phyloP scores from a whole-genome alignment of 1,284 basidiomycete genomes.

The Pseudozyma hubeiensis region DNA sequence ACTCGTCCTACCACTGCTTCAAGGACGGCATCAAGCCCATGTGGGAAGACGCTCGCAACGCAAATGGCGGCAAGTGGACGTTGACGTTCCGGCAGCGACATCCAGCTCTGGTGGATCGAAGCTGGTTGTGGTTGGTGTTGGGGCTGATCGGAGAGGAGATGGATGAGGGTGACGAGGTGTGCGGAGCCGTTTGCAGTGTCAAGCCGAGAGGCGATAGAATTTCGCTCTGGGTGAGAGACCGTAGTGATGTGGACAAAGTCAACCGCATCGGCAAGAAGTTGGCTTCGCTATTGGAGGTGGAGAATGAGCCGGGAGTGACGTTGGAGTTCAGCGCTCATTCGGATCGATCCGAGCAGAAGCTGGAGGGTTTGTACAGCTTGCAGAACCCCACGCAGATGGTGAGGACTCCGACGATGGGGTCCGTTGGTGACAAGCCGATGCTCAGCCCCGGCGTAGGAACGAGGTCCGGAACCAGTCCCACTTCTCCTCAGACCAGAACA shows the following conservation, averaged over 20 bases:
- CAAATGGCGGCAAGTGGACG: conserved; percentile 92
- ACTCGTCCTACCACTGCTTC: conserved; percentile 93
- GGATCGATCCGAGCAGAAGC: conserved; percentile 8
- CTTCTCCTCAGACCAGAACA: conserved; percentile 15
- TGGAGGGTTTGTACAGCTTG: conserved; percentile 16
- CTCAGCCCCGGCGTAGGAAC: not conserved
- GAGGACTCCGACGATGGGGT: conserved; percentile 15
- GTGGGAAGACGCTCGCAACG: conserved; percentile 95
- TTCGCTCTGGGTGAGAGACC: conserved; percentile 85
- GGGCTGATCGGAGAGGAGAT: conserved; percentile 89
- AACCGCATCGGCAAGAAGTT: conserved; percentile 83
- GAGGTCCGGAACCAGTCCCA: conserved; percentile 2
- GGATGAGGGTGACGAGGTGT: conserved; percentile 86
- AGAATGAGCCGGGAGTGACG: conserved; percentile 32
- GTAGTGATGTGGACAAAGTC: conserved; percentile 83
- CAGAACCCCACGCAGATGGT: conserved; percentile 20
- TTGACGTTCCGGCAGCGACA: conserved; percentile 85
- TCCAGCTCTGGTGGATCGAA: conserved; percentile 81
- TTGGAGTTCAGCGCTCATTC: conserved; percentile 49
- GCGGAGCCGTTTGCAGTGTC: conserved; percentile 82
- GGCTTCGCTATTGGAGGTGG: conserved; percentile 37
- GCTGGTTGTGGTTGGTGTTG: conserved; percentile 91
- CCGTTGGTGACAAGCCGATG: conserved; percentile 8
- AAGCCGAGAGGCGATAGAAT: conserved; percentile 88
- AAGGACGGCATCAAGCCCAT: conserved; percentile 87